Evolutionary conservation across 2,329 filamentous ascomycete genomes (phyloP), one percentile per base, ranked within the genome.

Genomic region (Lecanicillium sp.): DNA sequence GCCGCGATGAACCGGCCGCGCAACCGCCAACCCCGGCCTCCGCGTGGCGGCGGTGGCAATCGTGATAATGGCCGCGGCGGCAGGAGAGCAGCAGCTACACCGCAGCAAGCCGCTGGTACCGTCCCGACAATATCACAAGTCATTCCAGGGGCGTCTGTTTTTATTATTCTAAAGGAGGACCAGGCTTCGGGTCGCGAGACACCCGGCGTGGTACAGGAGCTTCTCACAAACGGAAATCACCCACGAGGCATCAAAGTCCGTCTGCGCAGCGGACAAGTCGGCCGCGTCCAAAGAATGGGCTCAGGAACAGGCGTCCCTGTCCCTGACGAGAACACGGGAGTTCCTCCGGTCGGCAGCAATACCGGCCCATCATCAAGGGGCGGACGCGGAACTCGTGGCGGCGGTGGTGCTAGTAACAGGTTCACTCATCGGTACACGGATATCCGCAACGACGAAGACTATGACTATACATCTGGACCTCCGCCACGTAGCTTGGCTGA

Each of bases 221-320:
- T 89, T 0, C 66, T 90, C 34, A 89, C 84, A 3, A 67, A 74
- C 2, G 82, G 83, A 18, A 76, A 89, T 48, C 85, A 90, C 51
- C 82, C 83, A 3, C 71, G 82, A 9, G 85, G 85, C 27, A 85
- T 89, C 63, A 90, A 89, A 58, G 83, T 89, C 17, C 75, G 84
- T 3, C 65, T 90, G 5, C 62, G 65, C 2, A 82, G 85, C 55
- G 84, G 84, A 2, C 70, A 81, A 18, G 75, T 90, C 3, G 85
- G 85, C 2, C 65, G 85, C 13, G 85, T 90, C 19, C 85, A 89
- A 58, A 65, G 69, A 32, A 69, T 85, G 57, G 64, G 59, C 13
- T 38, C 53, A 32, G 45, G 43, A 29, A 25, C 33, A 29, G 17
- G 31, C 2, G 50, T 54, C 16, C 20, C 43, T 35, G 11, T 39